phyloP scores from a whole-genome alignment of 805 yeast species.

The Candida suzukii region DNA sequence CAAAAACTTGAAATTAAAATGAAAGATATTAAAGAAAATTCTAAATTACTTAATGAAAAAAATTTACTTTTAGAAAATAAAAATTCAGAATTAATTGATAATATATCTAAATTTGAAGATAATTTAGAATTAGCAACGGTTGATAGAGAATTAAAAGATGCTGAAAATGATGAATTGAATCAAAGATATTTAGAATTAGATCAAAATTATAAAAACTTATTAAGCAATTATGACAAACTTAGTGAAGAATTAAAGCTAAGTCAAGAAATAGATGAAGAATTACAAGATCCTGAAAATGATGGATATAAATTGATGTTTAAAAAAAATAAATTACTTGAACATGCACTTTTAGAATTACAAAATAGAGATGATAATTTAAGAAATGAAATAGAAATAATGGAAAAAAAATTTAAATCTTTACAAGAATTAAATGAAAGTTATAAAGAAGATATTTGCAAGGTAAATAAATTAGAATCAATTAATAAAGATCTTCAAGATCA shows the following conservation, averaged over 20 bases:
- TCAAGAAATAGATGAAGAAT: constrained; percentile 8
- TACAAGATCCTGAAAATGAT: background rate
- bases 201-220: background rate
- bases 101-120: constrained; percentile 15
- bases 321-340: constrained; percentile 32
- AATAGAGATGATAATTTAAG: constrained; percentile 20
- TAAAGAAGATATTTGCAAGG: too few relatives aligned
- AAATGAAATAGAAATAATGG: constrained; percentile 3
- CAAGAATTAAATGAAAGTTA: too few relatives aligned
- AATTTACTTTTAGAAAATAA: constrained; percentile 20
- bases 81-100: constrained; percentile 21
- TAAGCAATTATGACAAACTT: constrained; percentile 1
- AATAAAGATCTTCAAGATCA: constrained; percentile 21
- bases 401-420: too few relatives aligned
- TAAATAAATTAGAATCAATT: too few relatives aligned
- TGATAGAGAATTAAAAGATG: constrained; percentile 38
- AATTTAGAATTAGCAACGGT: constrained; percentile 27
- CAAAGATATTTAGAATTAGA: constrained; percentile 3
- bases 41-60: constrained; percentile 18
- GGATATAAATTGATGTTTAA: constrained; percentile 9
- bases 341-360: constrained; percentile 30
- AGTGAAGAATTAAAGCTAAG: constrained; percentile 12
- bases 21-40: constrained; percentile 23
- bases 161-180: constrained; percentile 17
- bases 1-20: constrained; percentile 41